Conservation (phyloP, 176 grass and related monocot species). For the Zizania latifolia region DNA sequence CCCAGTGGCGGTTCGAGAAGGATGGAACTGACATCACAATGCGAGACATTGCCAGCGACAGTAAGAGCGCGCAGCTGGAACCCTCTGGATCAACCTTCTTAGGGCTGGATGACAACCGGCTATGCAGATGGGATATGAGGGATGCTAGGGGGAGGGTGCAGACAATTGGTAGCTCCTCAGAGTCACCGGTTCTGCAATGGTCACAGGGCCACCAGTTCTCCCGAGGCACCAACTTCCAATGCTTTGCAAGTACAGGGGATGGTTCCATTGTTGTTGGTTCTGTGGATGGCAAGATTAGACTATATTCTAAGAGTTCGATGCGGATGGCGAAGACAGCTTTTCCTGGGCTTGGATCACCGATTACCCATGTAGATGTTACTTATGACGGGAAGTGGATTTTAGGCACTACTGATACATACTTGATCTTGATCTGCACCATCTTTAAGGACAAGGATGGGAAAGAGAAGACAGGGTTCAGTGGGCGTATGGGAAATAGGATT, state of each 20-base stretch:
- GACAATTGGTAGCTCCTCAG: constrained; percentile 55
- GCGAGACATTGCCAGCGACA: constrained; percentile 82
- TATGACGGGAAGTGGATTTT: constrained; percentile 94
- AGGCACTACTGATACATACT: constrained; percentile 73
- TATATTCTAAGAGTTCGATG: constrained; percentile 82
- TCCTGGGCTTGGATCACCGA: constrained; percentile 77
- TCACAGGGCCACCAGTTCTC: constrained; percentile 88
- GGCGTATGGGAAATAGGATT: constrained; percentile 77
- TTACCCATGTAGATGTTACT: constrained; percentile 81
- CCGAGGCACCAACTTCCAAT: constrained; percentile 78
- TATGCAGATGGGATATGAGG: constrained; percentile 94
- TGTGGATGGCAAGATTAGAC: constrained; percentile 78
- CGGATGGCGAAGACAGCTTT: constrained; percentile 90
- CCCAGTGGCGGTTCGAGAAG: constrained; percentile 83
- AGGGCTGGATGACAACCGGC: constrained; percentile 75
- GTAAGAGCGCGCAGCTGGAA: constrained; percentile 71
- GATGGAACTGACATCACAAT: constrained; percentile 72
- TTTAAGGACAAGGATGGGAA: constrained; percentile 94
- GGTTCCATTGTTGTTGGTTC: constrained; percentile 85
- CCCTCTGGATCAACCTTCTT: constrained; percentile 78
- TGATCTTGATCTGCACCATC: constrained; percentile 81
- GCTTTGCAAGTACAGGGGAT: constrained; percentile 85
- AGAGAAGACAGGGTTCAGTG: constrained; percentile 82
- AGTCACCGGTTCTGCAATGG: constrained; percentile 71
- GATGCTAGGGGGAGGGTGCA: constrained; percentile 72